These are phyloP conservation scores for Mesembryanthemum crystallinum DNA, from an alignment of 148 eudicot species.

Conservation along the genomic window DNA sequence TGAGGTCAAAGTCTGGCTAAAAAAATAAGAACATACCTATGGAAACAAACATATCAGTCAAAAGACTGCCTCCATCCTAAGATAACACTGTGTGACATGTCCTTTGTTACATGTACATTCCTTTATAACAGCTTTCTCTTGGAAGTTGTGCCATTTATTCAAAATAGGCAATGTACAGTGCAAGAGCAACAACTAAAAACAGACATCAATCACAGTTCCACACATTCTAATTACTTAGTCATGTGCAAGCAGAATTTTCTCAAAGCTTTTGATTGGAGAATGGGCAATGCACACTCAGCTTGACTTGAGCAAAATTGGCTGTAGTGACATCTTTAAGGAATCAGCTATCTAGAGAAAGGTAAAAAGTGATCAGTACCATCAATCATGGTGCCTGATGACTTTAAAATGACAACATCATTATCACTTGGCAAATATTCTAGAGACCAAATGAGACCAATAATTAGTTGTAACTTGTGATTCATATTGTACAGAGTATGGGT, in stretches of 20 bases:
- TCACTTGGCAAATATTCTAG: neutral
- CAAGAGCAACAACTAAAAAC: neutral
- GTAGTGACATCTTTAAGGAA: neutral
- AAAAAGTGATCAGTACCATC: neutral
- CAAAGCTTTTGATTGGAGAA: neutral
- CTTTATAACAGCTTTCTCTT: neutral
- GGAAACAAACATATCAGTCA: neutral
- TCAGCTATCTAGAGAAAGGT: neutral
- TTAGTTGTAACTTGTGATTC: constrained; percentile 25
- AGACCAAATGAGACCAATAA: neutral
- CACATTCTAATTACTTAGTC: neutral
- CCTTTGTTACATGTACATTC: neutral
- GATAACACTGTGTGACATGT: neutral
- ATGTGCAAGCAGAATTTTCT: neutral
- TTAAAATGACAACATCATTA: neutral
- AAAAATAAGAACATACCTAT: neutral
- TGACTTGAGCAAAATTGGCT: neutral
- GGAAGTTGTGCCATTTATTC: neutral
- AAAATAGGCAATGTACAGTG: neutral
- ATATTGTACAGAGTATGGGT: constrained; percentile 22
- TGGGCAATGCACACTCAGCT: neutral
- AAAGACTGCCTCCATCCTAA: neutral
- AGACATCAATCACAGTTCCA: neutral
- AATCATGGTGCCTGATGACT: neutral
- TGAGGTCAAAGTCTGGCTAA: neutral